Evolutionary conservation across 495 filamentous ascomycete species (phyloP).

Genomic region (Neurospora tetrasperma): DNA sequence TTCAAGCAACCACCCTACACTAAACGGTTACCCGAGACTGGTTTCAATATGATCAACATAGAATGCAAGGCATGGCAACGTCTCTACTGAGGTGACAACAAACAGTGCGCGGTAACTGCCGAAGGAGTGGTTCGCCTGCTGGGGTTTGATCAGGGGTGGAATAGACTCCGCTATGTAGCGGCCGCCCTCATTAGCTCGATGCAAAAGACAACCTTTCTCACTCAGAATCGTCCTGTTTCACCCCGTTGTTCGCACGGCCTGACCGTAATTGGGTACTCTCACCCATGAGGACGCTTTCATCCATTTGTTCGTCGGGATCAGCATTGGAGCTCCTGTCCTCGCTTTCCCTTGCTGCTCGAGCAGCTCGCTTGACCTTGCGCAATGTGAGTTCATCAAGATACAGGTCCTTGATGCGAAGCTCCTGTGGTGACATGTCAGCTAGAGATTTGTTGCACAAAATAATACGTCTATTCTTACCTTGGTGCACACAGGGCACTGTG

Average conservation of each 20-base stretch:
- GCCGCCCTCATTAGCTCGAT: conserved; percentile 1
- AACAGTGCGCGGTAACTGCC: not conserved
- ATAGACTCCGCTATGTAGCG: not conserved
- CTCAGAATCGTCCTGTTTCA: conserved; percentile 13
- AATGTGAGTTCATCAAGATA: conserved; percentile 32
- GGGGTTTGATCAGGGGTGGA: not conserved
- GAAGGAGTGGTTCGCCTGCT: not conserved
- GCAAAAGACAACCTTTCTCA: not conserved
- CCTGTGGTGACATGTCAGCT: conserved; percentile 15
- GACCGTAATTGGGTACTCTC: conserved; percentile 8
- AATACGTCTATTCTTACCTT: conserved; percentile 22
- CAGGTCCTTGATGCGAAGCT: conserved; percentile 26
- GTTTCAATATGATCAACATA: not conserved
- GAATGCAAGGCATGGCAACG: not conserved
- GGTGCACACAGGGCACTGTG: conserved; percentile 35
- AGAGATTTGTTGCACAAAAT: not conserved
- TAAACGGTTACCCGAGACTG: not conserved
- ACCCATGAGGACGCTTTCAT: conserved; percentile 17
- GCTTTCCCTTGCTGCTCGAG: conserved; percentile 18
- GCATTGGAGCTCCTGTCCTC: conserved; percentile 20
- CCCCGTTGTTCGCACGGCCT: conserved; percentile 3
- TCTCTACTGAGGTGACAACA: not conserved
- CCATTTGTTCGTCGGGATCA: conserved; percentile 19
- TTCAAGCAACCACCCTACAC: not conserved
- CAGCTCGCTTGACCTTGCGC: conserved; percentile 31